Evolutionary conservation across 1,284 basidiomycete genomes (phyloP).

Genomic region (Ceratobasidium sp.): DNA sequence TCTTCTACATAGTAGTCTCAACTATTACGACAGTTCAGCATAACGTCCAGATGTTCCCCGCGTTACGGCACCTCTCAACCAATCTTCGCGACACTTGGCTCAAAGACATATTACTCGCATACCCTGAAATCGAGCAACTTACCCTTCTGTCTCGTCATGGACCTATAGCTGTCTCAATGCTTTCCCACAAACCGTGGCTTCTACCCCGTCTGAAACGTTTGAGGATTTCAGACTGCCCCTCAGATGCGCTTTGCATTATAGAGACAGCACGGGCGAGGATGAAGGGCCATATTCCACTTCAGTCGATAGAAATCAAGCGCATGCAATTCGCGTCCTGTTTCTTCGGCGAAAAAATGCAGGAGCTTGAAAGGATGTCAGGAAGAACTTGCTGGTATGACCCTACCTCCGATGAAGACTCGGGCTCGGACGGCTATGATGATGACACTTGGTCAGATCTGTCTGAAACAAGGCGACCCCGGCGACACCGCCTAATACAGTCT

Average conservation of each 20-base stretch:
- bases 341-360: not conserved
- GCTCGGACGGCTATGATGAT: slow-evolving; percentile 7
- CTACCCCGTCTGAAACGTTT: not conserved
- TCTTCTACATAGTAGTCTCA: slow-evolving; percentile 4
- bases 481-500: too few relatives aligned
- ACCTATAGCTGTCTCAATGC: not conserved
- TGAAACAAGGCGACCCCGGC: too few relatives aligned
- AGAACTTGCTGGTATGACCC: not conserved
- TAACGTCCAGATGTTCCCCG: not conserved
- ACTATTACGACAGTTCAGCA: not conserved
- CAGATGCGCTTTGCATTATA: not conserved
- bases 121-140: slow-evolving; percentile 6
- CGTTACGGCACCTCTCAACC: not conserved
- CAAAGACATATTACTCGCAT: not conserved
- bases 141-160: slow-evolving; percentile 5
- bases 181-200: slow-evolving; percentile 15
- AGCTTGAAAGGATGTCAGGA: not conserved
- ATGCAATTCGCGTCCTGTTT: not conserved
- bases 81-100: slow-evolving; percentile 2
- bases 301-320: not conserved
- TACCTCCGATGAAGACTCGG: not conserved
- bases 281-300: not conserved
- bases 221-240: slow-evolving; percentile 9
- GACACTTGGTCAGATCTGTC: not conserved
- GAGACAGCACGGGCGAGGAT: not conserved